These are phyloP conservation scores for Leishmania tropica DNA, from an alignment of 208 protist genomes.

Conservation along the genomic window DNA sequence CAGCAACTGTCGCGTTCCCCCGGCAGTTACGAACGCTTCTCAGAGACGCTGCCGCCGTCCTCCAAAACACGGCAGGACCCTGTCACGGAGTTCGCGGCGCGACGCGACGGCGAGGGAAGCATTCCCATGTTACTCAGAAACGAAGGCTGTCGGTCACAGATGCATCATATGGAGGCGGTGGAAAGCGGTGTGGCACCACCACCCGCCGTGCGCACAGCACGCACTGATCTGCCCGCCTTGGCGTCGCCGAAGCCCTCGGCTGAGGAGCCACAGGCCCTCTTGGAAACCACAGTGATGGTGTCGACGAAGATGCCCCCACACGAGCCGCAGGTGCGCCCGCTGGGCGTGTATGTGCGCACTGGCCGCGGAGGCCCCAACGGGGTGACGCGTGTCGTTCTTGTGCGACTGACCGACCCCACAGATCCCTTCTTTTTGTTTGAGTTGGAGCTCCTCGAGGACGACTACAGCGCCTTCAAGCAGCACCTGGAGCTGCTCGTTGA, in stretches of 20 bases:
- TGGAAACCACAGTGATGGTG: constrained; percentile 23
- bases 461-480: constrained; percentile 84
- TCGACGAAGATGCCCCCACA: constrained; percentile 13
- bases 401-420: constrained; percentile 75
- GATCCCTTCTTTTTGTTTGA: constrained; percentile 89
- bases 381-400: constrained; percentile 45
- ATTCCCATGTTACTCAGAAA: background rate
- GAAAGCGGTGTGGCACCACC: background rate
- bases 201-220: background rate
- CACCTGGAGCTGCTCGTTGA: constrained; percentile 81
- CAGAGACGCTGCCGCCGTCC: background rate
- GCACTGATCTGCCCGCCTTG: background rate
- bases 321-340: constrained; percentile 19
- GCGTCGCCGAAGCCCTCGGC: background rate
- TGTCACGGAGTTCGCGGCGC: background rate
- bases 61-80: background rate
- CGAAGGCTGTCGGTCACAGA: background rate
- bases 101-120: background rate
- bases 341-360: constrained; percentile 35
- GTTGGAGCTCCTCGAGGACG: constrained; percentile 81
- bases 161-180: background rate
- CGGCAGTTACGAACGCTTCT: background rate
- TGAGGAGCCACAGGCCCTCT: constrained; percentile 7
- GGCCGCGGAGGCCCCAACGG: constrained; percentile 42
- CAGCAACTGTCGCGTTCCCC: background rate